Conservation (phyloP, 2,329 filamentous ascomycete genomes). For the Claviceps purpurea region DNA sequence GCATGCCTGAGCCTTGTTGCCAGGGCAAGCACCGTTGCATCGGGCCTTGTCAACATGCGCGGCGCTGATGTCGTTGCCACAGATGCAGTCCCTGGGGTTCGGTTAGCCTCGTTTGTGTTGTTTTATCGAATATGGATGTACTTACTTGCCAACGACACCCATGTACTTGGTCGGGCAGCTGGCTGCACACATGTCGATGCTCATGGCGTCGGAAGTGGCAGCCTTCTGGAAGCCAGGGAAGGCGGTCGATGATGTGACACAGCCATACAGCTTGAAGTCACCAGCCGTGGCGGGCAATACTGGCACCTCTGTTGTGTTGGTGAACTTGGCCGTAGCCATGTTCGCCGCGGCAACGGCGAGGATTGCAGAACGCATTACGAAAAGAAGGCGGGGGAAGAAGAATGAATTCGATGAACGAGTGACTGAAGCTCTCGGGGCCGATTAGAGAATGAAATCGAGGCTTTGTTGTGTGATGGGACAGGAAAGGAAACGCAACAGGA, state of each 20-base stretch:
- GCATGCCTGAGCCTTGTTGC: constrained; percentile 12
- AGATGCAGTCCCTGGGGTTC: constrained; percentile 17
- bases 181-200: constrained; percentile 14
- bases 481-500: constrained; percentile 4
- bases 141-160: constrained; percentile 14
- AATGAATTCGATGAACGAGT: constrained; percentile 10
- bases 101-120: not conserved
- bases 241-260: constrained; percentile 9
- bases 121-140: not conserved
- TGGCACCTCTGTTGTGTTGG: constrained; percentile 2
- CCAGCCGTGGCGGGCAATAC: constrained; percentile 9
- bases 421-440: constrained; percentile 13
- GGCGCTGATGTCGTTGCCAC: constrained; percentile 11
- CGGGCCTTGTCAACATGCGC: constrained; percentile 5
- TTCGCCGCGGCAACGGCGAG: constrained; percentile 19
- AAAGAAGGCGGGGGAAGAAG: constrained; percentile 1
- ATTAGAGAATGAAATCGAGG: constrained; percentile 20
- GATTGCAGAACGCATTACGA: constrained; percentile 18
- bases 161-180: constrained; percentile 14
- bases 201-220: constrained; percentile 9
- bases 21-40: constrained; percentile 18
- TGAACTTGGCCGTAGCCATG: constrained; percentile 14
- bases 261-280: constrained; percentile 15
- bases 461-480: constrained; percentile 10
- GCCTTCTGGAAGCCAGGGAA: constrained; percentile 14